Conservation (phyloP, 768 basidiomycete species). For the Coprinopsis cinerea region DNA sequence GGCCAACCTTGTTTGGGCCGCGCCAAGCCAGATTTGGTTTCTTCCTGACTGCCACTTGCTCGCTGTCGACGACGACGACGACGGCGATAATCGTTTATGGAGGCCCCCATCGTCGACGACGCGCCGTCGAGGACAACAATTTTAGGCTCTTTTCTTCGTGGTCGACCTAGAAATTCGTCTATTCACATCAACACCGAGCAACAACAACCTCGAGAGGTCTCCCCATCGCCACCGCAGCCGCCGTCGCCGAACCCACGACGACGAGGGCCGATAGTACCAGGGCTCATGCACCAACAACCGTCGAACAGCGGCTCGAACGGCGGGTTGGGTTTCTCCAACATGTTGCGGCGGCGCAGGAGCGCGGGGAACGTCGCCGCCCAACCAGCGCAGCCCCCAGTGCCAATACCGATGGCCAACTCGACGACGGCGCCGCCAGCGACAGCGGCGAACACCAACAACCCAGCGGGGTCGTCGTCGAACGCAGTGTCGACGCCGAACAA, state of each 20-base stretch:
- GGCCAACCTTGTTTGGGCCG: background rate
- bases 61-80: conserved; percentile 1
- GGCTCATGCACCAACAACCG: conserved; percentile 19
- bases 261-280: conserved; percentile 30
- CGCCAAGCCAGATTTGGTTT: conserved; percentile 10
- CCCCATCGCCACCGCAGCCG: conserved; percentile 37
- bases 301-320: conserved; percentile 18
- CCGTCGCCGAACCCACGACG: conserved; percentile 27
- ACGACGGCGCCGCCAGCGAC: conserved; percentile 20
- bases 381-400: conserved; percentile 17
- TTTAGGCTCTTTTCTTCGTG: conserved; percentile 67
- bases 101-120: conserved; percentile 25
- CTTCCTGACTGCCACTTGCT: conserved; percentile 9
- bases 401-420: conserved; percentile 18
- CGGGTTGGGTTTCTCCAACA: conserved; percentile 46
- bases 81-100: background rate
- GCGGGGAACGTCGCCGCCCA: conserved; percentile 44
- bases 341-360: conserved; percentile 64
- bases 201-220: conserved; percentile 32
- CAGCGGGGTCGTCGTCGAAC: background rate
- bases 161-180: conserved; percentile 62
- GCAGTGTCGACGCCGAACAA: conserved; percentile 11
- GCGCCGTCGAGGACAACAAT: conserved; percentile 53
- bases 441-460: background rate
- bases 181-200: conserved; percentile 37